These are phyloP conservation scores for Knufia fluminis DNA, from an alignment of 2,329 filamentous ascomycete species.

Conservation along the genomic window DNA sequence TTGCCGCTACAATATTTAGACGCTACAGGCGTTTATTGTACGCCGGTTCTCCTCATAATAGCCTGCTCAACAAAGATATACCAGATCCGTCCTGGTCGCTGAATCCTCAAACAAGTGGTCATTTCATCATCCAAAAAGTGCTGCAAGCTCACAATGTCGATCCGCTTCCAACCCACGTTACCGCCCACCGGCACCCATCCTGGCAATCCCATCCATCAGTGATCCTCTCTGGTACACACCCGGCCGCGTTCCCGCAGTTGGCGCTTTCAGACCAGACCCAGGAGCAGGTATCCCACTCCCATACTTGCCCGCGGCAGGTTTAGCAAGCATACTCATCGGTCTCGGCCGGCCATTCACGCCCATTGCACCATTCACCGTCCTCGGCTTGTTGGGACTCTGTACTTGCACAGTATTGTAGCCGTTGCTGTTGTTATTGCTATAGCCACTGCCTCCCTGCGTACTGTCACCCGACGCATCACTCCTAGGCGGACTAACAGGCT, in stretches of 20 bases:
- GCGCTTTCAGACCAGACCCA: constrained; percentile 21
- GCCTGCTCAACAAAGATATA: too few relatives aligned
- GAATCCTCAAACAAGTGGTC: neutral
- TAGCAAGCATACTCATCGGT: constrained; percentile 23
- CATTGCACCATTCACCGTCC: neutral
- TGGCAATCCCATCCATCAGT: constrained; percentile 26
- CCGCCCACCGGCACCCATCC: constrained; percentile 25
- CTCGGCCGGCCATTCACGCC: constrained; percentile 12
- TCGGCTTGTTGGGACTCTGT: constrained; percentile 2
- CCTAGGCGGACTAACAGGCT: constrained; percentile 21
- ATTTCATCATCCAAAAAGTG: neutral
- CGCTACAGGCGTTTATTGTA: too few relatives aligned
- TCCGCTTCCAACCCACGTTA: too few relatives aligned
- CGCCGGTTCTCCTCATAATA: too few relatives aligned
- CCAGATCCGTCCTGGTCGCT: neutral
- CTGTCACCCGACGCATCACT: constrained; percentile 21
- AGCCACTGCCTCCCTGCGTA: constrained; percentile 11
- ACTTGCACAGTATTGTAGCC: neutral
- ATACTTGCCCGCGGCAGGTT: constrained; percentile 20
- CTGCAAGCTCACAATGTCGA: too few relatives aligned
- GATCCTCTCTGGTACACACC: constrained; percentile 21
- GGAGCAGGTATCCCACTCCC: constrained; percentile 19
- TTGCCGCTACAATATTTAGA: neutral
- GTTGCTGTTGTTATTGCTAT: neutral
- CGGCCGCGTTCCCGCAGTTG: constrained; percentile 13